Percentiles rank a stretch among this genome's conserved stretches.
Evolutionary conservation across 2,329 filamentous ascomycete genomes (phyloP).

Genomic region (Fusarium acutatum): DNA sequence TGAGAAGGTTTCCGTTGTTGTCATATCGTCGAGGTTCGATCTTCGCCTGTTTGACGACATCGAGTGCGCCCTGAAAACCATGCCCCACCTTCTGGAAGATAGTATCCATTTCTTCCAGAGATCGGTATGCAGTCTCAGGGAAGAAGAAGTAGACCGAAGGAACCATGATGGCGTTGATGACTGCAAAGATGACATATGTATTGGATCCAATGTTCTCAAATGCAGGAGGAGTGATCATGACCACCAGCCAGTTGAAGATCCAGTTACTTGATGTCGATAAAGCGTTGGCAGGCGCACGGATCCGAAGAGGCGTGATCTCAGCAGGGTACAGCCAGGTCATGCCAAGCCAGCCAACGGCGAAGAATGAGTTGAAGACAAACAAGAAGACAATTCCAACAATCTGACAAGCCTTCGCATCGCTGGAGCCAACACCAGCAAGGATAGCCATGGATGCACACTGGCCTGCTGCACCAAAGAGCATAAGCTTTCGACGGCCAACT

Average conservation of each 20-base stretch:
- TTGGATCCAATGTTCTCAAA: conserved; percentile 65
- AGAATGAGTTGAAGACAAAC: conserved; percentile 69
- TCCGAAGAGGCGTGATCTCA: conserved; percentile 73
- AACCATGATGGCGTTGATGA: conserved; percentile 69
- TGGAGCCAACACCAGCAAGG: conserved; percentile 63
- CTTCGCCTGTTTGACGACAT: conserved; percentile 49
- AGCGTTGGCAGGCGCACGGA: conserved; percentile 69
- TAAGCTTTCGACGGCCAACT: conserved; percentile 73
- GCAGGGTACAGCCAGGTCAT: conserved; percentile 72
- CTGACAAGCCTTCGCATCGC: conserved; percentile 56
- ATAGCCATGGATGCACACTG: conserved; percentile 73
- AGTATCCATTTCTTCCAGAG: conserved; percentile 72
- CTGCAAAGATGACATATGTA: conserved; percentile 73
- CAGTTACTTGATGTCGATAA: conserved; percentile 64
- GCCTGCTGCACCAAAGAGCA: conserved; percentile 73
- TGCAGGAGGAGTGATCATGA: conserved; percentile 69
- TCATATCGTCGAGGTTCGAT: conserved; percentile 65
- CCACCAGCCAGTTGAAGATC: conserved; percentile 71
- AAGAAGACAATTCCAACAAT: conserved; percentile 72
- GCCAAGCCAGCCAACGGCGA: conserved; percentile 67
- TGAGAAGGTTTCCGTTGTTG: conserved; percentile 66
- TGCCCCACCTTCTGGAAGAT: conserved; percentile 66
- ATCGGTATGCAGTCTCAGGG: conserved; percentile 70
- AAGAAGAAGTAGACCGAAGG: conserved; percentile 69
- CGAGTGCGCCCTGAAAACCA: conserved; percentile 50